Evolutionary conservation across 2,329 filamentous ascomycete genomes (phyloP), one percentile per base, ranked within the genome.

Genomic region (Chaetoscypha palmicola): DNA sequence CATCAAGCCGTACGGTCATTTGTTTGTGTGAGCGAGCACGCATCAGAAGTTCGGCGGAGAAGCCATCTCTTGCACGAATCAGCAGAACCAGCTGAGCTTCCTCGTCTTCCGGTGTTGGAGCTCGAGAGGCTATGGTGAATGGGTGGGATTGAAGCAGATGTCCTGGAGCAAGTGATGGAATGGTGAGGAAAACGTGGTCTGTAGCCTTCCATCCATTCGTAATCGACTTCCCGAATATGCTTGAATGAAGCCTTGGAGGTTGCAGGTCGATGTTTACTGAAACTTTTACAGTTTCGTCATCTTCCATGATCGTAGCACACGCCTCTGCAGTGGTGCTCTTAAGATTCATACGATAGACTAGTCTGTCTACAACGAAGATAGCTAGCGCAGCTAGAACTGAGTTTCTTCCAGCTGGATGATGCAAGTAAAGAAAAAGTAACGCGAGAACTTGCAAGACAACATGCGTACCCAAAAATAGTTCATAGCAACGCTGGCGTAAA

Each of bases 91-190:
- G 63, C 64, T 68, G 73, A 3, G 71, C 72, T 49, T 75, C 70
- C 10, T 55, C 51, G n/a, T 63, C 50, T 19, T 45, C 45, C 12
- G 47, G 41, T 16, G 49, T 48, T 1, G 76, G 73, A 8, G 77
- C 76, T 0, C 72, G 70, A 2, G 79, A 82, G 12, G 78, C 73
- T 43, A 84, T 81, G 7, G 78, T 83, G 60, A 83, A 83, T 0
- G 79, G 80, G 55, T 84, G 79, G 0, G 78, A 69, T 61, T 83
- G 79, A 1, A 81, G 57, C 2, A 64, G 56, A 54, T 81, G 72
- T 42, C 66, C 70, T 2, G 62, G 60, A 2, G 71, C 72, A 4
- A 83, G 66, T 0, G 63, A 64, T 0, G 79, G 78, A 1, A 83
- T 63, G 1, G 74, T 74, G 45, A 83, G 58, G 60, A 83, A 83